Evolutionary conservation across 2,329 filamentous ascomycete species (phyloP).

Genomic region (Pseudonectria buxi): DNA sequence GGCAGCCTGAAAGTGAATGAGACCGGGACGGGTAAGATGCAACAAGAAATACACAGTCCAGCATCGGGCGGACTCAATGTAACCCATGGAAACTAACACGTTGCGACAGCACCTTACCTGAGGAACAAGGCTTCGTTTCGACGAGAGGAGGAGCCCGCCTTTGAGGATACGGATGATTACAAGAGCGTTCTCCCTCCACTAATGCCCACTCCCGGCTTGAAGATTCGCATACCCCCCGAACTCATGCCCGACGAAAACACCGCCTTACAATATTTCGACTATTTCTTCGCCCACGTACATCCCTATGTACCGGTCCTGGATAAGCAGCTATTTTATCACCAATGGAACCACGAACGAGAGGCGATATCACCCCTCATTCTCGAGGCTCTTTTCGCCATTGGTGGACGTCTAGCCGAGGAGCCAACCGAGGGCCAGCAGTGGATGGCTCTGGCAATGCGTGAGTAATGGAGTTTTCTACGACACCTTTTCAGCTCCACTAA

Average conservation of each 20-base stretch:
- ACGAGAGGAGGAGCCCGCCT: constrained; percentile 53
- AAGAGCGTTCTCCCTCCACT: constrained; percentile 64
- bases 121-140: constrained; percentile 51
- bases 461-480: constrained; percentile 22
- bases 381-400: constrained; percentile 86
- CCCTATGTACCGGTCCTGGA: constrained; percentile 89
- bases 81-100: constrained; percentile 10
- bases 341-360: constrained; percentile 79
- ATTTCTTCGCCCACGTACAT: constrained; percentile 86
- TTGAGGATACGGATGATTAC: constrained; percentile 67
- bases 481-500: constrained; percentile 12
- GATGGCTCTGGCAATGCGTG: constrained; percentile 83
- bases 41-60: too few relatives aligned
- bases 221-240: constrained; percentile 82
- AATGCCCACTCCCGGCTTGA: constrained; percentile 61
- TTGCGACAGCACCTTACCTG: constrained; percentile 68
- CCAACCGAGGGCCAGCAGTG: constrained; percentile 82
- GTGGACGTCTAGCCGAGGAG: constrained; percentile 75
- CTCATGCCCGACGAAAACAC: constrained; percentile 87
- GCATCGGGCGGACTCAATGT: too few relatives aligned
- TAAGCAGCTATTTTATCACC: constrained; percentile 73
- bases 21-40: constrained; percentile 68
- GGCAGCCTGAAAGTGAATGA: constrained; percentile 85
- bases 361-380: constrained; percentile 83
- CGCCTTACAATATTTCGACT: constrained; percentile 75